Evolutionary conservation across 345 rosid genomes (phyloP), one percentile per base, ranked within the genome.

Genomic region (Salix viminalis): DNA sequence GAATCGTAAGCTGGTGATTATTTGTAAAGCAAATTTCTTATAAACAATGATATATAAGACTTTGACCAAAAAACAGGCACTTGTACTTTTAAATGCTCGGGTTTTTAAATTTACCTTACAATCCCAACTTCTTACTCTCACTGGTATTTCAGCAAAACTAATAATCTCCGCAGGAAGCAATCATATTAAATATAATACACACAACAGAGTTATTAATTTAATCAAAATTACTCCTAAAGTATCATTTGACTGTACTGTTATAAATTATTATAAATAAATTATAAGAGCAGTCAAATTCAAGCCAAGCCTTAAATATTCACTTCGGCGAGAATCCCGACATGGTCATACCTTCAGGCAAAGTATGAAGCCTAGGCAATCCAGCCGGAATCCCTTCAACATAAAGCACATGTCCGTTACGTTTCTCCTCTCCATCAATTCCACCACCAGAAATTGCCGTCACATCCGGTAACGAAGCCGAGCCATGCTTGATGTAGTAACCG

Each of bases 341-440:
- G 67, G 15, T 10, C 80, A 71, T 90, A 96, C 99, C 99, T 92
- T 94, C 93, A 58, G 86, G 88, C 70, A 91, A 80, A 24, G 92
- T 88, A 69, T 90, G 99, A 66, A 96, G 92, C 82, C 89, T 83
- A 5, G 97, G 98, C 79, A 94, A 82, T 21, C 94, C 98, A 2
- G 87, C 83, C 18, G 97, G 97, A 80, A 94, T 96, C 72, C 88
- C 95, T 2, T 92, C 97, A 2, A 87, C 89, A 37, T 80, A 14
- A 9, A 37, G 84, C 16, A 88, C 30, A 44, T 88, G 85, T n/a
- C 97, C 98, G 73, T 90, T 96, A 67, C 88, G 76, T 64, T 85
- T 89, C 73, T 91, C 92, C 44, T 81, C 93, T 6, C 83, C 89
- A 50, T 88, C 96, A 64, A 76, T 64, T 21, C 84, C 91, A 32